phyloP scores from a whole-genome alignment of 2,329 filamentous ascomycete species.

The Aspergillus tubingensis region DNA sequence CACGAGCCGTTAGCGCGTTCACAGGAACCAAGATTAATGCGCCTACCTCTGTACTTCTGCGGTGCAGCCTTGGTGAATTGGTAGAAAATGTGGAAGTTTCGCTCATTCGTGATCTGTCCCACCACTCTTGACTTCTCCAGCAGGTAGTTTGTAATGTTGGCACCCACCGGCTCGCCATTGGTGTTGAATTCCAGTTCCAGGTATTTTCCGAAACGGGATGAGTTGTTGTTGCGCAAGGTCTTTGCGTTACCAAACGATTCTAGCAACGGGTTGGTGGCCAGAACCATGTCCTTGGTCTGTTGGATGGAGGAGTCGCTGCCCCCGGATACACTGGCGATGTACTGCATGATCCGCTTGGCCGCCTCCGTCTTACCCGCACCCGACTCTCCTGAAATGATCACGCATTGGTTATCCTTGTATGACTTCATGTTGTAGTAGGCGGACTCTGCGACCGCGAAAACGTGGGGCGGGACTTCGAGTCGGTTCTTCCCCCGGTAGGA shows the following conservation, averaged over 20 bases:
- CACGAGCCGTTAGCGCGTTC: conserved; percentile 10
- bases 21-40: background rate
- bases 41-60: conserved; percentile 69
- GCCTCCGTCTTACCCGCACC: conserved; percentile 98
- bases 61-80: conserved; percentile 96
- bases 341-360: conserved; percentile 98
- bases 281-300: conserved; percentile 98
- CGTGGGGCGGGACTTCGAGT: conserved; percentile 88
- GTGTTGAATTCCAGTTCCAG: conserved; percentile 94
- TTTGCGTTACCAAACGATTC: conserved; percentile 99
- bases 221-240: conserved; percentile 97
- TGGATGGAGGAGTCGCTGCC: conserved; percentile 83
- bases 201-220: conserved; percentile 97
- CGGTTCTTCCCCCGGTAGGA: conserved; percentile 97
- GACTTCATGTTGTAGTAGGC: conserved; percentile 99
- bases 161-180: conserved; percentile 88
- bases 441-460: conserved; percentile 95
- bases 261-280: conserved; percentile 93
- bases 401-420: conserved; percentile 98
- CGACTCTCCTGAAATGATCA: conserved; percentile 98
- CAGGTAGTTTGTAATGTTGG: conserved; percentile 97
- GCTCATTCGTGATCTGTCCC: conserved; percentile 90
- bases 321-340: conserved; percentile 95
- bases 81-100: conserved; percentile 99
- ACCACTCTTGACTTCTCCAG: conserved; percentile 94